Base-by-base conservation (phyloP, 2,329 filamentous ascomycete genomes). In the Cryphonectria naterciae region DNA sequence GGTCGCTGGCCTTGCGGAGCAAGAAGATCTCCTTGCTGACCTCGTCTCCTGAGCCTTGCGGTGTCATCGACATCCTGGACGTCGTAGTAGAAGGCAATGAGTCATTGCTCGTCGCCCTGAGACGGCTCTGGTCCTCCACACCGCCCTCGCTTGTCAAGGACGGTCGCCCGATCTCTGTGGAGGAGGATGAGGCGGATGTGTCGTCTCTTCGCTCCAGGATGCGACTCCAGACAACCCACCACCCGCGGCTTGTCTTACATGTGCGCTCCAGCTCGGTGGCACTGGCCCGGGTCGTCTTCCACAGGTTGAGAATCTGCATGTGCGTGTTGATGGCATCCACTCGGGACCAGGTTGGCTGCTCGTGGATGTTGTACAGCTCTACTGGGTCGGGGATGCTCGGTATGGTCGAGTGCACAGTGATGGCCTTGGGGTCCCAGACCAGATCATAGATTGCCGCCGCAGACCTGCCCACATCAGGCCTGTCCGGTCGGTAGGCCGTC, bases 181-280 rank as follows among this genome's bases (percentile, higher is more conserved):
- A n/a, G 32, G 71, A 65, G 2, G 37, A 39, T 4, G 37, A 37
- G 37, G 37, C 10, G 8, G 37, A 49, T 32, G 39, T 35, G n/a
- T 32, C 65, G 54, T 65, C 61, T n/a, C n/a, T 75, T 13, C 79
- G 80, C 65, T 84, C 84, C 7, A 86, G 76, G 32, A 91, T 81
- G 35, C 88, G 83, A 64, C 85, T 89, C 90, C 90, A 92, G 37
- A 91, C 88, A 41, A 92, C 83, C 90, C 90, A 92, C 88, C 89
- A 92, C 0, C 89, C 90, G 46, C 89, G 85, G 62, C 83, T 88
- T 4, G 90, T 92, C 82, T 92, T 91, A 75, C 86, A 88, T 1
- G 89, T 91, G 28, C 88, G 83, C 77, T 92, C 90, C 4, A 87
- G 77, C 72, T 88, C 86, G 4, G 79, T 79, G 22, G 75, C 74